phyloP scores from a whole-genome alignment of 805 yeast genomes.

The Deakozyma indianensis region DNA sequence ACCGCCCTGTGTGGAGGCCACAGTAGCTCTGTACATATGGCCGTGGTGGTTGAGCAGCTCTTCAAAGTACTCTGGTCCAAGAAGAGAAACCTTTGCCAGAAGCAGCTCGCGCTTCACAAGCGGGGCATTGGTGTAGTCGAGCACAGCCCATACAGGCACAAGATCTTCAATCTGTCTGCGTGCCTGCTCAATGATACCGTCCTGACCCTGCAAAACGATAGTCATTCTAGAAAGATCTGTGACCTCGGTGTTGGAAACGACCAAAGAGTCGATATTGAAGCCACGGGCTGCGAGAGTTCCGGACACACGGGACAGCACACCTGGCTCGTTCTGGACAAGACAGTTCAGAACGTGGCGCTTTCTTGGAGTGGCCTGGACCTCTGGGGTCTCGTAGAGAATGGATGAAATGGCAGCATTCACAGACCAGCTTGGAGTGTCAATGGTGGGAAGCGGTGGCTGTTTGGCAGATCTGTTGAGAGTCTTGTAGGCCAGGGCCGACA shows the following conservation, averaged over 20 bases:
- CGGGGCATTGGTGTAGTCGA: slow-evolving; percentile 83
- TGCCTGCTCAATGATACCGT: slow-evolving; percentile 94
- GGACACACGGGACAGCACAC: slow-evolving; percentile 84
- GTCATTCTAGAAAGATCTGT: slow-evolving; percentile 95
- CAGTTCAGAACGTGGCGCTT: slow-evolving; percentile 90
- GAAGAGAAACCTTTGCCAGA: slow-evolving; percentile 77
- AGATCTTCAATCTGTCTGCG: slow-evolving; percentile 95
- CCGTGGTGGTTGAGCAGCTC: slow-evolving; percentile 80
- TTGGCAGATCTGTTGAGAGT: slow-evolving; percentile 73
- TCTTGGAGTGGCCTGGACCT: slow-evolving; percentile 38
- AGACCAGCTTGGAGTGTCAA: slow-evolving; percentile 89
- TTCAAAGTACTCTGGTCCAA: slow-evolving; percentile 98
- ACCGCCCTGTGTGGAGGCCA: neutral
- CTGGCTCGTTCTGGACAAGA: slow-evolving; percentile 96
- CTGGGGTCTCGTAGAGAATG: slow-evolving; percentile 83
- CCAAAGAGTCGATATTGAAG: slow-evolving; percentile 93
- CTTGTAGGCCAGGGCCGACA: slow-evolving; percentile 91
- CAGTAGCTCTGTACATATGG: slow-evolving; percentile 22
- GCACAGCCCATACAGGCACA: slow-evolving; percentile 95
- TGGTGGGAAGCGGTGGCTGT: slow-evolving; percentile 83
- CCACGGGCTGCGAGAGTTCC: slow-evolving; percentile 97
- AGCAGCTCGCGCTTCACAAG: slow-evolving; percentile 84
- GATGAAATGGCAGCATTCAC: slow-evolving; percentile 96
- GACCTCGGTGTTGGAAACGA: slow-evolving; percentile 93
- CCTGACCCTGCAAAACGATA: slow-evolving; percentile 84